Percentiles rank a stretch among this genome's conserved stretches.
These are phyloP conservation scores for Eucalyptus paniculata DNA, from an alignment of 345 rosid species.

Conservation along the genomic window DNA sequence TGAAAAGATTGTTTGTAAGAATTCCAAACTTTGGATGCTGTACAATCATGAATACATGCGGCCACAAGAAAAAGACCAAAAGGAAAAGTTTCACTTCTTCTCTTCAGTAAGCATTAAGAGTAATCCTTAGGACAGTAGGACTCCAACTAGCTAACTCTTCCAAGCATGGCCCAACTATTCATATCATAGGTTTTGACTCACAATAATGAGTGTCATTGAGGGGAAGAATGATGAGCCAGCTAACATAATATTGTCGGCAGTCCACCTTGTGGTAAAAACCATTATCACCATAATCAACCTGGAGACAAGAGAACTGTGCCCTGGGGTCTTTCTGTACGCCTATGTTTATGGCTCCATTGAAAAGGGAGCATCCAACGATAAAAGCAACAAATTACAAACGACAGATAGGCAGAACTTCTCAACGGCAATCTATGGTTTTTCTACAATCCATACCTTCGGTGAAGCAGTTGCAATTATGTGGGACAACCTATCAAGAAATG, in stretches of 20 bases:
- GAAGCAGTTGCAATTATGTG: conserved; percentile 27
- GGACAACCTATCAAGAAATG: conserved; percentile 62
- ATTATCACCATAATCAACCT: neutral
- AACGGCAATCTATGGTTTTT: neutral
- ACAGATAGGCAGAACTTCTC: neutral
- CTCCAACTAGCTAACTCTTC: neutral
- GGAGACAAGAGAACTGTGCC: neutral
- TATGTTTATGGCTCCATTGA: neutral
- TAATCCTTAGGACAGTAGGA: neutral
- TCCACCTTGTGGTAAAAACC: neutral
- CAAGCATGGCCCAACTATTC: neutral
- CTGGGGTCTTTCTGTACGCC: neutral
- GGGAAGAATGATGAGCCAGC: neutral
- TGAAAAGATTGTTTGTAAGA: neutral
- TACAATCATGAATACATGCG: neutral
- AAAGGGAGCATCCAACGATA: neutral
- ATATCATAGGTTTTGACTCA: neutral
- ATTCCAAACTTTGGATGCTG: neutral
- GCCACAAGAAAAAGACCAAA: neutral
- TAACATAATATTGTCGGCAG: neutral
- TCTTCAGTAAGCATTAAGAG: neutral
- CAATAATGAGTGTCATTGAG: neutral
- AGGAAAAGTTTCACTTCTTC: neutral
- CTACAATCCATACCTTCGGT: conserved; percentile 23
- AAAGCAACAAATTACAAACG: neutral